Conservation (phyloP, 2,329 filamentous ascomycete species). For the Penicillium sp. region DNA sequence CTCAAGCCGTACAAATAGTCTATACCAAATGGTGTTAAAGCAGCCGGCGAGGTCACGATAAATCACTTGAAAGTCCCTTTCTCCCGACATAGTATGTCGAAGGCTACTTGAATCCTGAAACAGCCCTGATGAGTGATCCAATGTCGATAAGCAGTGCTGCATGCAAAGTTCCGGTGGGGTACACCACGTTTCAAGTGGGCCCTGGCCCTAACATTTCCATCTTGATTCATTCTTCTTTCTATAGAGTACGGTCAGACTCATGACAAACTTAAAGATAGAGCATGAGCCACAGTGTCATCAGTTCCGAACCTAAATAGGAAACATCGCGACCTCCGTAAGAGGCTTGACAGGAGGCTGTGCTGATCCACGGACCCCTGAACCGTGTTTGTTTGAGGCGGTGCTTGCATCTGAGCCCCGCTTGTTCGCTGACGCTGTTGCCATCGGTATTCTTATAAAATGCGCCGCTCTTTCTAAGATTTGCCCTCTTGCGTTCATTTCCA, state of each 20-base stretch:
- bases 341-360: slow-evolving; percentile 9
- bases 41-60: too few species aligned
- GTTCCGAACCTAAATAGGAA: not conserved
- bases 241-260: not conserved
- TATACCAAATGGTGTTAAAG: too few species aligned
- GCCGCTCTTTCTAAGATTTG: not conserved
- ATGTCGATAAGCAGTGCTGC: not conserved
- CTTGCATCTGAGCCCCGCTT: slow-evolving; percentile 13
- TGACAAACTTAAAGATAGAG: not conserved
- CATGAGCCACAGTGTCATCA: not conserved
- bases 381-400: slow-evolving; percentile 11
- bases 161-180: not conserved
- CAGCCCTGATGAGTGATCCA: not conserved
- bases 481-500: not conserved
- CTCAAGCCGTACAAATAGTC: too few species aligned
- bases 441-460: slow-evolving; percentile 3
- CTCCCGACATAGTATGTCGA: too few species aligned
- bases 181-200: not conserved
- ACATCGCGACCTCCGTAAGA: not conserved
- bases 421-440: slow-evolving; percentile 1
- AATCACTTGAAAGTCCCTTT: too few species aligned
- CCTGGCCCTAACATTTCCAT: not conserved
- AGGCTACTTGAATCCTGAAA: too few species aligned
- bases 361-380: slow-evolving; percentile 3
- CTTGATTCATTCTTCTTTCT: not conserved